Evolutionary conservation across 805 yeast species (phyloP).

Genomic region (Jamesozyma lodderae): DNA sequence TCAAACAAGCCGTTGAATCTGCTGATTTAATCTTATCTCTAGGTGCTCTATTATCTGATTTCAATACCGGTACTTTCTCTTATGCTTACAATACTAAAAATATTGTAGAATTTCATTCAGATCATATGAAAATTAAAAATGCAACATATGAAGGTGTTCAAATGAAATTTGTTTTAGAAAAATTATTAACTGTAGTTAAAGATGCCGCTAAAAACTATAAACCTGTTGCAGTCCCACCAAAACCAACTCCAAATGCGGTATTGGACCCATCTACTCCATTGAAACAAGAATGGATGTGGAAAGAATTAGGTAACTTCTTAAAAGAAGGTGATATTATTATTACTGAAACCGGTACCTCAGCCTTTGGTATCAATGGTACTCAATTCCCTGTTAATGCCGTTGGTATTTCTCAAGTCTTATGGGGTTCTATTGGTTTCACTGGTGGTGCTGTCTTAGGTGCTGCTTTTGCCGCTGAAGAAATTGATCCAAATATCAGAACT

Average conservation of each 20-base stretch:
- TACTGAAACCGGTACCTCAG: constrained; percentile 59
- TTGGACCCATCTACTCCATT: constrained; percentile 35
- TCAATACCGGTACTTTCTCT: constrained; percentile 73
- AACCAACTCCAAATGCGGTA: constrained; percentile 33
- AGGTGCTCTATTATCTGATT: constrained; percentile 71
- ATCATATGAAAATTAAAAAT: constrained; percentile 50
- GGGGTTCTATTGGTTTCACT: constrained; percentile 60
- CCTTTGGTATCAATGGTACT: constrained; percentile 51
- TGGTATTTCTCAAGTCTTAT: constrained; percentile 57
- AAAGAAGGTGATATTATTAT: constrained; percentile 49
- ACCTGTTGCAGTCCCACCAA: constrained; percentile 42
- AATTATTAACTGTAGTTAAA: constrained; percentile 29
- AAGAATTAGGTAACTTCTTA: constrained; percentile 45
- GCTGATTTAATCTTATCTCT: constrained; percentile 64
- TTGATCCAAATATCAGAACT: constrained; percentile 45
- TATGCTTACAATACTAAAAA: constrained; percentile 57
- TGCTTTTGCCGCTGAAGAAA: constrained; percentile 49
- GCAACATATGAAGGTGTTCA: constrained; percentile 57
- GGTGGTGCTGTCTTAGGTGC: constrained; percentile 55
- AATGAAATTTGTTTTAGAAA: constrained; percentile 43
- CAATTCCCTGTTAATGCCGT: constrained; percentile 44
- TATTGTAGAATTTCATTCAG: constrained; percentile 62
- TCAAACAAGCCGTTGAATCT: constrained; percentile 52
- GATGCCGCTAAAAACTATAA: constrained; percentile 30
- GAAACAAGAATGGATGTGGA: constrained; percentile 56